Evolutionary conservation across 345 rosid species (phyloP).

Genomic region (Citrus maxima): DNA sequence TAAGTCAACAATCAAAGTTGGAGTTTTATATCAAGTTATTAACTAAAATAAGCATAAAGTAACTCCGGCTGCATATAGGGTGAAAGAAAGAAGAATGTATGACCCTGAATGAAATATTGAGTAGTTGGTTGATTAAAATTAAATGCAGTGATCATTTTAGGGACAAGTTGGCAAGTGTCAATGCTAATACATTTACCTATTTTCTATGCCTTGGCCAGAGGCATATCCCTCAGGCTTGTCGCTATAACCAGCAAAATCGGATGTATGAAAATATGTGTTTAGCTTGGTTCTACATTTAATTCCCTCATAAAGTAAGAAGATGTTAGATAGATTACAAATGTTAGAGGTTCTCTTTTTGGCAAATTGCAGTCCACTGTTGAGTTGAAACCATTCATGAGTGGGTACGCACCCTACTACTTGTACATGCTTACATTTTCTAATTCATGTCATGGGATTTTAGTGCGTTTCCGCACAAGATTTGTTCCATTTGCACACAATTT

Average conservation of each 20-base stretch:
- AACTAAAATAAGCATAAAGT: neutral
- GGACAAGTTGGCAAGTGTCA: constrained; percentile 68
- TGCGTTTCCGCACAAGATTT: too few relatives aligned
- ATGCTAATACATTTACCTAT: constrained; percentile 76
- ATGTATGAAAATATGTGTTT: neutral
- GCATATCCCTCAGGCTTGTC: too few relatives aligned
- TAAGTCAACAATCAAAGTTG: neutral
- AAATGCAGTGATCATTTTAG: constrained; percentile 19
- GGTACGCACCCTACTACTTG: neutral
- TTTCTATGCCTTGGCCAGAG: constrained; percentile 58
- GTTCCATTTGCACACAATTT: neutral
- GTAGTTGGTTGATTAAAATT: neutral
- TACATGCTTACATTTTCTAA: neutral
- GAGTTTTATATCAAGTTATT: neutral
- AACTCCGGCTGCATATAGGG: neutral
- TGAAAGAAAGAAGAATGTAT: neutral
- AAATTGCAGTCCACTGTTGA: neutral
- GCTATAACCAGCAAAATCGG: too few relatives aligned
- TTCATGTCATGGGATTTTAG: too few relatives aligned
- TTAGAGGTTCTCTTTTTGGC: neutral
- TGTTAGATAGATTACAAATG: neutral
- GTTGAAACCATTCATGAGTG: neutral
- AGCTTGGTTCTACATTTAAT: neutral
- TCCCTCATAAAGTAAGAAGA: neutral
- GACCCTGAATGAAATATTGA: neutral